Base-by-base conservation (phyloP, 2,329 filamentous ascomycete species). In the Aspergillus piperis region DNA sequence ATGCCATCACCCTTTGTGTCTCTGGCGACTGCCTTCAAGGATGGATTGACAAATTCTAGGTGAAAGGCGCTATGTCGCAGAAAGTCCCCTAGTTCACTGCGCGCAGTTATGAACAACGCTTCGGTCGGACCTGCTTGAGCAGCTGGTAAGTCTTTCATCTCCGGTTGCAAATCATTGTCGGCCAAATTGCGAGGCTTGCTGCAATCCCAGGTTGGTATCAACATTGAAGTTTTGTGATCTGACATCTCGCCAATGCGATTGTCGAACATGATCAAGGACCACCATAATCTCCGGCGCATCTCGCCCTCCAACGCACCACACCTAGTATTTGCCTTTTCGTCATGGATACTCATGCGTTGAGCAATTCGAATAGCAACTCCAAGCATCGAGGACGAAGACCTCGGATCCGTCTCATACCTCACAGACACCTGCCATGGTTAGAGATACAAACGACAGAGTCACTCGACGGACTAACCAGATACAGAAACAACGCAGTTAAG, bases 241-340 rank as follows among this genome's bases (percentile, higher is more conserved):
- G 85, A 83, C 73, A 91, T 83, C 71, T 91, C 89, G 59, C 86
- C 83, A 39, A 90, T 83, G 21, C 89, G 86, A 61, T 83, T 81
- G 71, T 92, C 90, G 64, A 90, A 88, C 25, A 86, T 80, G 13
- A 88, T 81, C 15, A 92, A 79, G 32, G 86, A 85, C 88, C 88
- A 92, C 89, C 88, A 91, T 1, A 92, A 77, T 39, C 89, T 82
- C 53, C 89, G 84, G n/a, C 88, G 83, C 74, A 90, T 83, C 74
- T 91, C 89, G 3, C 85, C 83, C 67, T 91, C 88, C 57, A 90
- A 32, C 79, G 83, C 3, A 75, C 70, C 64, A 36, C 65, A 71
- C 67, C 70, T 75, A 66, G 63, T 71, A 66, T 84, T 80, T 1
- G 77, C 78, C 1, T 84, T 81, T 69, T 91, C 88, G 41, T 81